phyloP scores from a whole-genome alignment of 2,329 filamentous ascomycete genomes.

The Didymella segeticola region DNA sequence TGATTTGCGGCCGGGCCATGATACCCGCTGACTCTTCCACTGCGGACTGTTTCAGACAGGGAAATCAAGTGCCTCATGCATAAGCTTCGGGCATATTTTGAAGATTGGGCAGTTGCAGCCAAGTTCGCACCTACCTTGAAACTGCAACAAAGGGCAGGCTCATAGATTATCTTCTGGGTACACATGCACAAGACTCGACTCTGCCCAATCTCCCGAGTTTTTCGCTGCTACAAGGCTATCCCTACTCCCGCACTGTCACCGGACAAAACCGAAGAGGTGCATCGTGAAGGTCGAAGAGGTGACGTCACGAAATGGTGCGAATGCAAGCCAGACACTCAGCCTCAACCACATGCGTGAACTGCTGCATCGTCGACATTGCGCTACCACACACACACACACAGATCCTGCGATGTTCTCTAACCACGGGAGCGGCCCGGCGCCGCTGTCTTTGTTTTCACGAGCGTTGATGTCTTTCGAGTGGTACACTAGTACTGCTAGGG shows the following conservation, averaged over 20 bases:
- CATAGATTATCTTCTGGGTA: neutral
- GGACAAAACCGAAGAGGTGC: constrained; percentile 23
- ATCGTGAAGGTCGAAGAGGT: constrained; percentile 14
- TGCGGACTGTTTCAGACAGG: constrained; percentile 13
- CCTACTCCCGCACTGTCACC: constrained; percentile 24
- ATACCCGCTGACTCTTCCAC: constrained; percentile 1
- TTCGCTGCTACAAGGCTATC: constrained; percentile 25
- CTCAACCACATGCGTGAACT: constrained; percentile 18
- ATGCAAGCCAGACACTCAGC: constrained; percentile 15
- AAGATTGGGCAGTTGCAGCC: constrained; percentile 10
- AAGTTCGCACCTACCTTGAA: neutral
- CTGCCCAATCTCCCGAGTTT: constrained; percentile 12
- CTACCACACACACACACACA: neutral
- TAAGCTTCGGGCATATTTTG: constrained; percentile 9
- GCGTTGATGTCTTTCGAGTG: neutral
- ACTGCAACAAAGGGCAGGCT: constrained; percentile 11
- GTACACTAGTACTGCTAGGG: neutral
- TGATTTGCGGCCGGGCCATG: constrained; percentile 18
- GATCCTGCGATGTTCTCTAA: neutral
- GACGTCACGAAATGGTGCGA: constrained; percentile 27
- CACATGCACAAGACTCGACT: constrained; percentile 2
- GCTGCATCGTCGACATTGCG: constrained; percentile 1
- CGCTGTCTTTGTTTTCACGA: neutral
- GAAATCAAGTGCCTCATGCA: constrained; percentile 2
- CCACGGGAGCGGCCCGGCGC: constrained; percentile 12